Evolutionary conservation across 495 filamentous ascomycete genomes (phyloP).

Genomic region (Corynascus novoguineensis): DNA sequence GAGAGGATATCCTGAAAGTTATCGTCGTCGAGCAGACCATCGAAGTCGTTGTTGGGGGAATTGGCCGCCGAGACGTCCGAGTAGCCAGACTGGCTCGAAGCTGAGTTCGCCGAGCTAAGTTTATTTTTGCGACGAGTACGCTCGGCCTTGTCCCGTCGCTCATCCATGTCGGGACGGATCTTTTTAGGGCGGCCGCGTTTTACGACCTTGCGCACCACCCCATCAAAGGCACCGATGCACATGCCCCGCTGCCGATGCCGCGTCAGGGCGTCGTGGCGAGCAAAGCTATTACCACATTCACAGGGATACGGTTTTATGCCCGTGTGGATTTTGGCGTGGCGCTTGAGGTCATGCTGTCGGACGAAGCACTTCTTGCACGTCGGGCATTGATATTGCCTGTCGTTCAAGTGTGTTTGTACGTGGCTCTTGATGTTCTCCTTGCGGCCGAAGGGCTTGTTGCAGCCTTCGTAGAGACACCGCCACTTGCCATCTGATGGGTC

Average conservation of each 20-base stretch:
- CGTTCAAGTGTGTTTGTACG: conserved; percentile 93
- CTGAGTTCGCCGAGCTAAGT: conserved; percentile 38
- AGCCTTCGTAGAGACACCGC: conserved; percentile 76
- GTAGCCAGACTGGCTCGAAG: conserved; percentile 41
- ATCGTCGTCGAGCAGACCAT: conserved; percentile 39
- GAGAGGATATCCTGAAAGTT: conserved; percentile 40
- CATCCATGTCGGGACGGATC: conserved; percentile 50
- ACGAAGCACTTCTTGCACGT: conserved; percentile 92
- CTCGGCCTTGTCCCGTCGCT: conserved; percentile 59
- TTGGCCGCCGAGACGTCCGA: conserved; percentile 44
- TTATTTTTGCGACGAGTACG: conserved; percentile 49
- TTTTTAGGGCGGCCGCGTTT: conserved; percentile 48
- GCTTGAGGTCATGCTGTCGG: conserved; percentile 91
- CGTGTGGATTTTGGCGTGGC: conserved; percentile 93
- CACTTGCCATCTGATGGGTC: conserved; percentile 71
- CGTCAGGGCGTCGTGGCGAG: conserved; percentile 89
- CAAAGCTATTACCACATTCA: conserved; percentile 84
- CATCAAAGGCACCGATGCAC: conserved; percentile 88
- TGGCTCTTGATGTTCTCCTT: conserved; percentile 98
- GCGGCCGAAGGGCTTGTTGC: conserved; percentile 77
- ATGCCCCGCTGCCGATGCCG: conserved; percentile 89
- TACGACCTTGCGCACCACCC: conserved; percentile 58
- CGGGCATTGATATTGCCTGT: conserved; percentile 85
- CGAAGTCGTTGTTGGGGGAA: conserved; percentile 40
- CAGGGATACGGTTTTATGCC: conserved; percentile 90